Conservation (phyloP, 23 red algal species). For the Gracilariopsis chorda region DNA sequence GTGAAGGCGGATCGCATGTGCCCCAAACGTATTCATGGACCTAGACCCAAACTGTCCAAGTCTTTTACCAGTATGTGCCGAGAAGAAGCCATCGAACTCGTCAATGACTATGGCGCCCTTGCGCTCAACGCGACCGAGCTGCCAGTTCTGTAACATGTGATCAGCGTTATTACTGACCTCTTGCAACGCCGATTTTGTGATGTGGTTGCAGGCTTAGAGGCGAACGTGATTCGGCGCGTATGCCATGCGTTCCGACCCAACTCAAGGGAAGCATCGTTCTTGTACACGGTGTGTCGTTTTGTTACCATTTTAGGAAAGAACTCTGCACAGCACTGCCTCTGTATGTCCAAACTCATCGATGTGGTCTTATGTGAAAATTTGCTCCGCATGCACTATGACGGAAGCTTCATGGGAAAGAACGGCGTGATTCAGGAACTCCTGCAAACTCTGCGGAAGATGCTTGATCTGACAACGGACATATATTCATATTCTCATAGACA, state of each 20-base stretch:
- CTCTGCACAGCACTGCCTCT: neutral
- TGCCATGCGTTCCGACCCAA: constrained; percentile 9
- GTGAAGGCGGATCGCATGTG: too few relatives aligned
- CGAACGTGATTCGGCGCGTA: neutral
- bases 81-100: neutral
- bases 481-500: neutral
- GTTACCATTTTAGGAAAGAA: neutral
- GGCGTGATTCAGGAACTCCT: neutral
- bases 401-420: neutral
- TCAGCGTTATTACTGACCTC: neutral
- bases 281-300: constrained; percentile 7
- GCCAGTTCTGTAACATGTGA: neutral
- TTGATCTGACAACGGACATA: neutral
- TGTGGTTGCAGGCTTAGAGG: neutral
- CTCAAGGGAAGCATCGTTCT: neutral
- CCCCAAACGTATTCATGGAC: too few relatives aligned
- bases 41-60: too few relatives aligned
- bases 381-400: neutral
- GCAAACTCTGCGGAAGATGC: neutral
- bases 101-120: neutral
- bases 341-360: neutral
- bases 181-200: neutral
- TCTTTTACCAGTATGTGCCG: too few relatives aligned
- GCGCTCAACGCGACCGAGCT: neutral
- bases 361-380: neutral